phyloP scores from a whole-genome alignment of 129 eudicot genomes.

The Chrysanthemum seticuspe region DNA sequence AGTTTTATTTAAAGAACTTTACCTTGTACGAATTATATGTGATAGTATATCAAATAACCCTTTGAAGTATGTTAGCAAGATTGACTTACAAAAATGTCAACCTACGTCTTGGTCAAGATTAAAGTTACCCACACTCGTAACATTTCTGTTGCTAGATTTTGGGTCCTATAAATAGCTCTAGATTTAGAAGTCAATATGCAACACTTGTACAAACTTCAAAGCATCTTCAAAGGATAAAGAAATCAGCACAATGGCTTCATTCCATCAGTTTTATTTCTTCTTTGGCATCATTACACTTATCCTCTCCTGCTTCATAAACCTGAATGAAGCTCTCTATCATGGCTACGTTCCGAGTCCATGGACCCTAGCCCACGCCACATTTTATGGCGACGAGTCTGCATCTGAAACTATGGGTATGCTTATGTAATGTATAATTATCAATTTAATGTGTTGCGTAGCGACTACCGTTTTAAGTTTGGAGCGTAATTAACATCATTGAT shows the following conservation, averaged over 20 bases:
- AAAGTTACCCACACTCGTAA: neutral
- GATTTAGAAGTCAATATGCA: conserved; percentile 15
- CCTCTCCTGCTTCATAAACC: conserved; percentile 22
- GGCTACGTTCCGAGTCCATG: conserved; percentile 50
- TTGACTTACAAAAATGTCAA: conserved; percentile 19
- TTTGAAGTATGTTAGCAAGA: neutral
- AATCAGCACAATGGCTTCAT: conserved; percentile 43
- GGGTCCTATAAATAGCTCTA: conserved; percentile 36
- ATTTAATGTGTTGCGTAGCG: neutral
- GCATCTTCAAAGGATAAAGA: neutral
- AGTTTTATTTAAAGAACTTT: too few species aligned
- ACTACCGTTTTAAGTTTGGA: neutral
- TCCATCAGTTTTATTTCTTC: conserved; percentile 19
- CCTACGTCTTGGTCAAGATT: conserved; percentile 45
- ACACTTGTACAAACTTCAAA: neutral
- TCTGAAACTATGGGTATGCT: conserved; percentile 76
- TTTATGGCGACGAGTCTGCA: conserved; percentile 80
- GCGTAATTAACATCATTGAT: neutral
- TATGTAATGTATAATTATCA: neutral
- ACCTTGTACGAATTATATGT: too few species aligned
- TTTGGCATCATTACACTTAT: conserved; percentile 25
- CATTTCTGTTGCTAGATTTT: conserved; percentile 14
- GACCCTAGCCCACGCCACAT: conserved; percentile 71
- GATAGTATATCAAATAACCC: neutral
- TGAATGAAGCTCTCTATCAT: conserved; percentile 23